Evolutionary conservation across 164 flowering plant genomes (phyloP).

Genomic region (Macadamia integrifolia): DNA sequence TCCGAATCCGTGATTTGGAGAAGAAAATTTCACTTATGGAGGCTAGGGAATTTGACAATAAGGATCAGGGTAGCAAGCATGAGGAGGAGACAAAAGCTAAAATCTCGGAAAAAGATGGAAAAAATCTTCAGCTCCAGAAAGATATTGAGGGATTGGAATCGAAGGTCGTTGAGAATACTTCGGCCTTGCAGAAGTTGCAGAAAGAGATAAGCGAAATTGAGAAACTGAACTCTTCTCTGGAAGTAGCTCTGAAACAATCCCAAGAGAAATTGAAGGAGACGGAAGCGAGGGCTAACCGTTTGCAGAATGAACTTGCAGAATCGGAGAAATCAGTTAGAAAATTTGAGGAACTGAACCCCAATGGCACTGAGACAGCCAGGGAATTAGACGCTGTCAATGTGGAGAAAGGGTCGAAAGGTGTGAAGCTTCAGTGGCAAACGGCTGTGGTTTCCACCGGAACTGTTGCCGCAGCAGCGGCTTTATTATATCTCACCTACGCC

Average conservation of each 20-base stretch:
- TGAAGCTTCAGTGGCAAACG: slow-evolving; percentile 33
- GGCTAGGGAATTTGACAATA: slow-evolving; percentile 9
- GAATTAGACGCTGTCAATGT: not conserved
- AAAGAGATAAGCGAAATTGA: slow-evolving; percentile 17
- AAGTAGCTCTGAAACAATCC: slow-evolving; percentile 4
- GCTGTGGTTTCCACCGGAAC: slow-evolving; percentile 40
- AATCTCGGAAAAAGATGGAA: slow-evolving; percentile 10
- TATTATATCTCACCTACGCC: slow-evolving; percentile 12
- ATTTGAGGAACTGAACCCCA: not conserved
- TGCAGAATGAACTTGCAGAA: slow-evolving; percentile 24
- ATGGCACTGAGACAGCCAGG: too few relatives aligned
- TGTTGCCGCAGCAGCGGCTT: slow-evolving; percentile 22
- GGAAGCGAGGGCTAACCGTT: slow-evolving; percentile 10
- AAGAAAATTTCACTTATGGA: slow-evolving; percentile 13
- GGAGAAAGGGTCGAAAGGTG: slow-evolving; percentile 11
- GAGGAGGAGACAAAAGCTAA: slow-evolving; percentile 9
- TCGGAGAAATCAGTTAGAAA: slow-evolving; percentile 18
- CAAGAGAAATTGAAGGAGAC: slow-evolving; percentile 22
- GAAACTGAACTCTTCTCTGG: slow-evolving; percentile 15
- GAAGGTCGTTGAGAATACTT: too few relatives aligned
- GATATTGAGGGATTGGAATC: too few relatives aligned
- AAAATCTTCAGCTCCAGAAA: not conserved
- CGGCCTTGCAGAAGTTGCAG: slow-evolving; percentile 6
- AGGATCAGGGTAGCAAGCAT: too few relatives aligned
- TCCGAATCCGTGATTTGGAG: slow-evolving; percentile 11